Evolutionary conservation across 352 stramenopile genomes (phyloP).

Genomic region (Globisporangium nodosum): DNA sequence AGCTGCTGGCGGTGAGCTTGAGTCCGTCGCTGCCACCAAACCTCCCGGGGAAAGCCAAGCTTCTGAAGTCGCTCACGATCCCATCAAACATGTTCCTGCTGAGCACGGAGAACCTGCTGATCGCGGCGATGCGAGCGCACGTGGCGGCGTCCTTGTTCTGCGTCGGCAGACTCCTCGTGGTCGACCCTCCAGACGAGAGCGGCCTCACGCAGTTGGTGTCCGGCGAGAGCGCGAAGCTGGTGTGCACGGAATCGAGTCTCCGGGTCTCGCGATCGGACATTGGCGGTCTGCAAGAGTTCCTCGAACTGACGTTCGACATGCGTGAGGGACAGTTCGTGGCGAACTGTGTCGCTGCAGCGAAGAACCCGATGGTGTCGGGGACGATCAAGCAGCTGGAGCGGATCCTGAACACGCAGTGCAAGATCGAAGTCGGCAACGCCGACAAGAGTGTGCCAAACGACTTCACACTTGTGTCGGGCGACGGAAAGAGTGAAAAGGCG

Average conservation of each 20-base stretch:
- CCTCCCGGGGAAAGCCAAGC: conserved; percentile 37
- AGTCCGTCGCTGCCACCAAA: conserved; percentile 63
- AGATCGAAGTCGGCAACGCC: conserved; percentile 54
- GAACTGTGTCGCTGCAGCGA: conserved; percentile 57
- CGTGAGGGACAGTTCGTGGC: conserved; percentile 65
- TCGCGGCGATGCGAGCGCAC: conserved; percentile 72
- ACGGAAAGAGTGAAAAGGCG: conserved; percentile 65
- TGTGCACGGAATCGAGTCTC: conserved; percentile 55
- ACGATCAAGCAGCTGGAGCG: conserved; percentile 61
- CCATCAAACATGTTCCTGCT: conserved; percentile 76
- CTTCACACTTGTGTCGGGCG: conserved; percentile 65
- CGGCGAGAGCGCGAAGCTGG: conserved; percentile 62
- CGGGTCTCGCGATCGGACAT: conserved; percentile 66
- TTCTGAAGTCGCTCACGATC: conserved; percentile 59
- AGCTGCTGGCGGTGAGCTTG: conserved; percentile 56
- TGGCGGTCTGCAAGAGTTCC: conserved; percentile 65
- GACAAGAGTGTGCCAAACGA: conserved; percentile 44
- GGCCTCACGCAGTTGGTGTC: conserved; percentile 57
- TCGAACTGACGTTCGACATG: conserved; percentile 81
- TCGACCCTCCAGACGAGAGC: conserved; percentile 56
- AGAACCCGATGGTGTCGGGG: conserved; percentile 45
- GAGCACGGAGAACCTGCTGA: conserved; percentile 68
- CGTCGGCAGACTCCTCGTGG: conserved; percentile 59
- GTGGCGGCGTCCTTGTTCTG: conserved; percentile 68
- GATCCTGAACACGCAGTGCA: conserved; percentile 74